A percentile compares a stretch with the other conserved stretches of the same genome.
Evolutionary conservation across 169 alveolate genomes (phyloP).

Genomic region (Eimeria praecox): DNA sequence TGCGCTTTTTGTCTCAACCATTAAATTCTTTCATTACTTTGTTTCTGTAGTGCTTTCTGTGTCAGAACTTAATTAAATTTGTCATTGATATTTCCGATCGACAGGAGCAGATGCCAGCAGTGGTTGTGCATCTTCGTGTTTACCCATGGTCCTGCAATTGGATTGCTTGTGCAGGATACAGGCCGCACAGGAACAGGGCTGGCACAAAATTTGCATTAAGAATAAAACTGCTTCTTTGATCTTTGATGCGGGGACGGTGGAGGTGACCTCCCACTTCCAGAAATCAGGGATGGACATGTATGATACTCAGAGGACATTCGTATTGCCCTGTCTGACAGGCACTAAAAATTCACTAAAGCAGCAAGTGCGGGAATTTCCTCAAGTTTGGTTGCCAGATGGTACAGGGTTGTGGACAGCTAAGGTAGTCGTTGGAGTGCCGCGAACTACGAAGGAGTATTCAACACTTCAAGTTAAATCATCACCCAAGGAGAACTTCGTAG

Average conservation of each 20-base stretch:
- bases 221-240: conserved; percentile 1
- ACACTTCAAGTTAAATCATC: conserved; percentile 12
- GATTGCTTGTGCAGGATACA: conserved; percentile 24
- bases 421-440: conserved; percentile 44
- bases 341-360: background rate
- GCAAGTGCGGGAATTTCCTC: conserved; percentile 28
- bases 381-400: conserved; percentile 80
- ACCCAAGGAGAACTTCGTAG: conserved; percentile 19
- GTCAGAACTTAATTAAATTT: background rate
- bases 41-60: background rate
- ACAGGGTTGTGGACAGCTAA: conserved; percentile 75
- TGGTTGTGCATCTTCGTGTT: background rate
- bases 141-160: background rate
- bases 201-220: conserved; percentile 66
- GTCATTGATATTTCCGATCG: background rate
- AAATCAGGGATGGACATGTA: conserved; percentile 70
- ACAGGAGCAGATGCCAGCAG: background rate
- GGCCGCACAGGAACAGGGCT: background rate
- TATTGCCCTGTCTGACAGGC: conserved; percentile 69
- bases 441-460: conserved; percentile 1
- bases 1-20: background rate
- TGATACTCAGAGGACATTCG: conserved; percentile 50
- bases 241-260: conserved; percentile 76
- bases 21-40: background rate
- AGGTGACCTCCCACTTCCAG: conserved; percentile 42